Evolutionary conservation across 352 stramenopile genomes (phyloP).

Genomic region (Thalassiosira livingstoniorum): DNA sequence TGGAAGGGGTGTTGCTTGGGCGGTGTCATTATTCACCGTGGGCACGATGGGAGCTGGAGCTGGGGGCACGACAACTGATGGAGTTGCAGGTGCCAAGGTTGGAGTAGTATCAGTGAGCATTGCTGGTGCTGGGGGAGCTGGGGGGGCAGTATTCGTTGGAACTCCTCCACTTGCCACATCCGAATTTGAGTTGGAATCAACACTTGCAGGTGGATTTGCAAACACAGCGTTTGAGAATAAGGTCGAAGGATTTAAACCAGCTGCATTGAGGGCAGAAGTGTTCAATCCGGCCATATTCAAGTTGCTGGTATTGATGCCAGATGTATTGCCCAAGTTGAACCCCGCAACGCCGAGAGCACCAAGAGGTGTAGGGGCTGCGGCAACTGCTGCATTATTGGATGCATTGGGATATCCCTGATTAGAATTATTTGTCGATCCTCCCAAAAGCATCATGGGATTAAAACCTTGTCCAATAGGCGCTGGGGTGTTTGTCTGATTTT

Average conservation of each 20-base stretch:
- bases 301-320: neutral
- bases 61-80: neutral
- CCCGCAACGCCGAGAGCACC: neutral
- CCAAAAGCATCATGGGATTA: conserved; percentile 42
- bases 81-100: neutral
- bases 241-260: too few species aligned
- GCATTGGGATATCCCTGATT: neutral
- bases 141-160: too few species aligned
- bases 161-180: too few species aligned
- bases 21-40: neutral
- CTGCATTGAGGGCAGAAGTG: too few species aligned
- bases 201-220: too few species aligned
- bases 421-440: too few species aligned
- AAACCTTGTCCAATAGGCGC: conserved; percentile 9
- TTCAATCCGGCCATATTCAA: neutral
- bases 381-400: neutral
- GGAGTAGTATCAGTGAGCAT: too few species aligned
- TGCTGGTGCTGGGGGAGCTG: too few species aligned
- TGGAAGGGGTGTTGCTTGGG: neutral
- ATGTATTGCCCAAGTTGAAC: neutral
- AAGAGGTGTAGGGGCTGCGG: neutral
- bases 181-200: too few species aligned
- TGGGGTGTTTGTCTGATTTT: neutral
- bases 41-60: conserved; percentile 2
- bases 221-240: too few species aligned